Conservation (phyloP, 2,329 filamentous ascomycete genomes). For the Drechslerella coelobrocha region DNA sequence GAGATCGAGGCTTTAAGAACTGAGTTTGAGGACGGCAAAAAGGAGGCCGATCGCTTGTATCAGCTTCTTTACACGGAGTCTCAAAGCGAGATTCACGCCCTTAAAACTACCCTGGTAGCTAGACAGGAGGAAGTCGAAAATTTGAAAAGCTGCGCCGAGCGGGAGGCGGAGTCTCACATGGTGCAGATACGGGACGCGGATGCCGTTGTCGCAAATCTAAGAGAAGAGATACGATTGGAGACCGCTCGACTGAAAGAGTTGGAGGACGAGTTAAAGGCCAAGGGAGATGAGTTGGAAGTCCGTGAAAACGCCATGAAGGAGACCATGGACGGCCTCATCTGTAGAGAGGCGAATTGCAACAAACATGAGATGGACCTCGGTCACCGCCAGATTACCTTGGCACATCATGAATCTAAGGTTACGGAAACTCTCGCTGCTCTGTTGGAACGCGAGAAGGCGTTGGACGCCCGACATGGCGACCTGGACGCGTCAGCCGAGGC, state of each 20-base stretch:
- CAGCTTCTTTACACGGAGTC: constrained; percentile 18
- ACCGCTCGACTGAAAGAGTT: constrained; percentile 29
- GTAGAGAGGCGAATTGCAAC: constrained; percentile 29
- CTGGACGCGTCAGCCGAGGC: constrained; percentile 11
- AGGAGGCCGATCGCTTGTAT: constrained; percentile 29
- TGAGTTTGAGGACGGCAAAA: constrained; percentile 35
- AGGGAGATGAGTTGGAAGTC: constrained; percentile 32
- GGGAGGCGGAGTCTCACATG: constrained; percentile 31
- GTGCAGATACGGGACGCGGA: constrained; percentile 27
- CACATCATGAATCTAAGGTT: constrained; percentile 19
- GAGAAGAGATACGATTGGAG: constrained; percentile 26
- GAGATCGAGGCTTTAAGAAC: constrained; percentile 38
- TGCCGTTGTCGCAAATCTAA: constrained; percentile 14
- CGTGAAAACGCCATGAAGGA: constrained; percentile 23
- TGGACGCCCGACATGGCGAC: constrained; percentile 12
- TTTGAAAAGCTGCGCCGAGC: constrained; percentile 16
- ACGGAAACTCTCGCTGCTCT: constrained; percentile 10
- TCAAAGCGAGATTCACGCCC: constrained; percentile 17
- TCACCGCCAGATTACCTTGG: constrained; percentile 6
- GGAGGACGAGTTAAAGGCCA: constrained; percentile 26
- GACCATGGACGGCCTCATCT: constrained; percentile 25
- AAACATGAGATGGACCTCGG: constrained; percentile 33
- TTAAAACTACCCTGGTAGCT: constrained; percentile 23
- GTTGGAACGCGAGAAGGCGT: constrained; percentile 9
- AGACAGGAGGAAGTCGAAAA: constrained; percentile 17